These are phyloP conservation scores for Diaporthe vexans DNA, from an alignment of 2,329 filamentous ascomycete genomes.

Conservation along the genomic window DNA sequence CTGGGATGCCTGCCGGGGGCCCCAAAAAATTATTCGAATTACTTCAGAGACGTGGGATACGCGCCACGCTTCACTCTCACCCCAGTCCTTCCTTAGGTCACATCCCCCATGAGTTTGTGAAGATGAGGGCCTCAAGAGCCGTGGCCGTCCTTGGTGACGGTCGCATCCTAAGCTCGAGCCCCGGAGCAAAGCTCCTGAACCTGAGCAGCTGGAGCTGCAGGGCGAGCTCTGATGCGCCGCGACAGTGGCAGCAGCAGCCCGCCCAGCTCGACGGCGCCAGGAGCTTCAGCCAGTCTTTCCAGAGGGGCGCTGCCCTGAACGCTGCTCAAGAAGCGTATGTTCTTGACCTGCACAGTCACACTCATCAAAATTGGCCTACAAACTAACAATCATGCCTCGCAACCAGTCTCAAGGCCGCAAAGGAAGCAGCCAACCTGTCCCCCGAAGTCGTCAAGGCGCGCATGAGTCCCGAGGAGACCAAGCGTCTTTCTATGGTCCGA, in stretches of 20 bases:
- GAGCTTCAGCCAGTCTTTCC: constrained; percentile 56
- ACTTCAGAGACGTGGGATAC: constrained; percentile 11
- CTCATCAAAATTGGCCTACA: no score
- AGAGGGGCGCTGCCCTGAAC: constrained; percentile 49
- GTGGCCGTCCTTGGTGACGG: constrained; percentile 55
- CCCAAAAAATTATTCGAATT: constrained; percentile 41
- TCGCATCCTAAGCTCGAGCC: constrained; percentile 52
- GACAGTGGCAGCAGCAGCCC: constrained; percentile 51
- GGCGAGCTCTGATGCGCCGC: constrained; percentile 47
- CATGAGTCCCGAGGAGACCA: constrained; percentile 83
- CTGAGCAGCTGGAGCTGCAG: constrained; percentile 49
- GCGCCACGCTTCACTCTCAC: constrained; percentile 35
- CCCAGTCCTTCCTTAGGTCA: constrained; percentile 42
- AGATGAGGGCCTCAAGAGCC: constrained; percentile 57
- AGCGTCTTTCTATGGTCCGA: constrained; percentile 83
- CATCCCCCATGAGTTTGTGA: constrained; percentile 45
- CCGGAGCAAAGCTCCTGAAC: constrained; percentile 51
- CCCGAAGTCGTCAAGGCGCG: constrained; percentile 79
- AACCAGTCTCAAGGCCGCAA: constrained; percentile 64
- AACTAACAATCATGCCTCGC: constrained; percentile 19
- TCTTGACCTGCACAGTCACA: neutral
- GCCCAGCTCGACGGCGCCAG: constrained; percentile 52
- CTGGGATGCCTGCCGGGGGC: constrained; percentile 38
- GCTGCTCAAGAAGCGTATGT: constrained; percentile 57
- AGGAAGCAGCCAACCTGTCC: constrained; percentile 67